Percentiles rank a stretch among this genome's conserved stretches.
Evolutionary conservation across 192 early-diverging fungal species (phyloP).

Genomic region (Spinellus fusiger): DNA sequence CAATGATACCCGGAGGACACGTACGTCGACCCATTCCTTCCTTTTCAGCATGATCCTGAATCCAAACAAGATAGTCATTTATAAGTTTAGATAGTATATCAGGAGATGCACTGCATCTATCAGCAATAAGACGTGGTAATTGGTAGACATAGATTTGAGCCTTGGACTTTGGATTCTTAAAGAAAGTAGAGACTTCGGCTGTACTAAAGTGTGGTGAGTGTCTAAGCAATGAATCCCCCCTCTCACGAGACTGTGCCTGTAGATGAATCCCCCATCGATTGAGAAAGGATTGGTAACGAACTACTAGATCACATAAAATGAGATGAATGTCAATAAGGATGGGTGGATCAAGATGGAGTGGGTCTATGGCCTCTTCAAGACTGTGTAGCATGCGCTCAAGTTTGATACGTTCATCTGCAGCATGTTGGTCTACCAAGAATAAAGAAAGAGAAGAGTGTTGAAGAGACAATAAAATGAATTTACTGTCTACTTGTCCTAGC

Average conservation of each 20-base stretch:
- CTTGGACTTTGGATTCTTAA: neutral
- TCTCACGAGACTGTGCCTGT: neutral
- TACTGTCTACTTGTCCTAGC: constrained; percentile 60
- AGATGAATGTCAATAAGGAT: constrained; percentile 21
- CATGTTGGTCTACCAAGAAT: constrained; percentile 59
- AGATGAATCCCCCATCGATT: neutral
- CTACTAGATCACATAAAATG: neutral
- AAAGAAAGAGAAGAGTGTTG: neutral
- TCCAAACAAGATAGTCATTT: constrained; percentile 36
- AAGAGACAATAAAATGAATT: constrained; percentile 55
- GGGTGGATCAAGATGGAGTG: constrained; percentile 1
- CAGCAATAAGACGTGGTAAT: constrained; percentile 53
- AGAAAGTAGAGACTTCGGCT: constrained; percentile 5
- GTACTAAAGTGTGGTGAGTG: constrained; percentile 13
- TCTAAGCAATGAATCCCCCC: neutral
- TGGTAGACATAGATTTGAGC: constrained; percentile 22
- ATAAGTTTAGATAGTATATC: constrained; percentile 44
- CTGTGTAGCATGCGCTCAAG: constrained; percentile 51
- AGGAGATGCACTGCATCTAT: constrained; percentile 52
- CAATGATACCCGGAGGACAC: constrained; percentile 58
- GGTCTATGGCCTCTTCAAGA: neutral
- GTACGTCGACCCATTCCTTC: constrained; percentile 19
- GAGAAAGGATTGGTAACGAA: neutral
- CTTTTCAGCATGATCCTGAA: constrained; percentile 24
- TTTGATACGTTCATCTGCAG: constrained; percentile 68